Evolutionary conservation across 345 rosid species (phyloP), one percentile per base, ranked within the genome.

Genomic region (Gossypium anomalum): DNA sequence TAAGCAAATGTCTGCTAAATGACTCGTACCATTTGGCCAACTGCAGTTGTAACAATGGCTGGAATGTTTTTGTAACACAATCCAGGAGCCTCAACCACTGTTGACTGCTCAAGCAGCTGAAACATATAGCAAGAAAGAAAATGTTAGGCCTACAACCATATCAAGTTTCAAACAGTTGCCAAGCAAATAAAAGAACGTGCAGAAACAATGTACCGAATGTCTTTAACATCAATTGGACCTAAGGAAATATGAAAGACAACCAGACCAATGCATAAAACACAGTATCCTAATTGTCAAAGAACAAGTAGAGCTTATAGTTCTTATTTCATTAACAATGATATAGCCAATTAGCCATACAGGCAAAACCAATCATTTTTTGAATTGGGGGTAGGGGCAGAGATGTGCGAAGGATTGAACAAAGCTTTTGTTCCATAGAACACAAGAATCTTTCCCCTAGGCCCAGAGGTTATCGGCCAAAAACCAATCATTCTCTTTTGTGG

Each of bases 1-100:
- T 14, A n/a, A 71, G 70, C 1, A 27, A 2, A 76, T 67, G 76
- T 7, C 77, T 48, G 45, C 29, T 48, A 22, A 60, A 48, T 19
- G n/a, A 44, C 43, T 63, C 78, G 9, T 83, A 93, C 98, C 98
- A 92, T 90, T 76, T 90, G 89, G 70, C 93, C 97, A 79, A 87
- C 73, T 61, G 97, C 90, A 29, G 95, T 90, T 38, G 92, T 83
- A 7, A 79, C 70, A 51, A 80, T 57, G 29, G 87, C 82, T 8
- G 92, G 86, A 43, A 75, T 67, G 74, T 82, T 81, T 79, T 88
- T 80, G 75, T 75, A 87, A 59, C 64, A 52, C 73, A 89, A 80
- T 41, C 86, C 87, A 62, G 90, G 87, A 48, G 69, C 84, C 80
- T 89, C 95, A 7, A 82, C 23, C 66, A 80, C 89, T 48, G 82